Percentiles rank a stretch among this genome's conserved stretches.
Conservation (phyloP, 2,329 filamentous ascomycete species). For the Gaeumannomyces sp. region DNA sequence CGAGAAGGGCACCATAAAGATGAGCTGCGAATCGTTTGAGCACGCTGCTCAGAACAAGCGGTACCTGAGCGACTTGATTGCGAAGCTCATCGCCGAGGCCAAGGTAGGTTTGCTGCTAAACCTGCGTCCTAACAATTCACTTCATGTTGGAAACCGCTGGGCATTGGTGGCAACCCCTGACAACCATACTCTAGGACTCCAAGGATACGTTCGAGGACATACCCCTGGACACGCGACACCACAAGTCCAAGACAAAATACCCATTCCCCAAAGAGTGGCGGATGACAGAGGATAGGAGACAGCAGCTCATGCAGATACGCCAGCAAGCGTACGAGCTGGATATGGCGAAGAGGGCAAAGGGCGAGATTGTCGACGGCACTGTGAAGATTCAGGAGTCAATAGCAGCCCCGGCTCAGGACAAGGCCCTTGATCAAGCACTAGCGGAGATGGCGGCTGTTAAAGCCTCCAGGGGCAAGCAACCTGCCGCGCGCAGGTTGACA, state of each 20-base stretch:
- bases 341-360: conserved; percentile 43
- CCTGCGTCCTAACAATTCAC: not conserved
- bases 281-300: conserved; percentile 63
- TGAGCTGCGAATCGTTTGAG: conserved; percentile 84
- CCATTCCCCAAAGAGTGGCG: conserved; percentile 80
- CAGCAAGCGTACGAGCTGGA: conserved; percentile 47
- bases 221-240: conserved; percentile 82
- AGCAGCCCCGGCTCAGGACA: conserved; percentile 14
- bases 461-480: not conserved
- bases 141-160: not conserved
- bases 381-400: conserved; percentile 38
- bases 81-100: conserved; percentile 66
- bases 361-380: conserved; percentile 53
- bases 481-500: too few species aligned
- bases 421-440: not conserved
- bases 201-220: conserved; percentile 82
- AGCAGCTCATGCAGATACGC: conserved; percentile 58
- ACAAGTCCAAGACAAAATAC: conserved; percentile 59
- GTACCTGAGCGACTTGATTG: conserved; percentile 76
- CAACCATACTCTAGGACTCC: conserved; percentile 45
- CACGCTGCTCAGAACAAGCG: conserved; percentile 94
- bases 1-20: conserved; percentile 71
- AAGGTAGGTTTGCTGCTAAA: conserved; percentile 40
- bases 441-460: not conserved
- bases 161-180: not conserved